Conservation (phyloP, 2,329 filamentous ascomycete species). For the Talaromyces sp. region DNA sequence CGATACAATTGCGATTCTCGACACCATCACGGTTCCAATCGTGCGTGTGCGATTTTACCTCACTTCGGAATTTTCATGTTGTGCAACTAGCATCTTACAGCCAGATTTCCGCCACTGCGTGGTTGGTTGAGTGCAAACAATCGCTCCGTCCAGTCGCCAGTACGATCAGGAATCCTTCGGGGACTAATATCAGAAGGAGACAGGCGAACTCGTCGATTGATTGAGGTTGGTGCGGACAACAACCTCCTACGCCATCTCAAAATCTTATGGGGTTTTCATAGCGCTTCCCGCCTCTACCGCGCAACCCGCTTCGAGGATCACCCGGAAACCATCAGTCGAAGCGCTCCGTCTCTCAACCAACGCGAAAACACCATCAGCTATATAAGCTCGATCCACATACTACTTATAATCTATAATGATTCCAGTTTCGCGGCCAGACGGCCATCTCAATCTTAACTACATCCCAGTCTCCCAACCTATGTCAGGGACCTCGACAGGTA, state of each 20-base stretch:
- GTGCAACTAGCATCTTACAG: conserved; percentile 1
- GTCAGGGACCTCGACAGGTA: conserved; percentile 75
- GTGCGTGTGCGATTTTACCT: neutral
- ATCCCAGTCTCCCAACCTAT: conserved; percentile 64
- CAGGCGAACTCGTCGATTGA: neutral
- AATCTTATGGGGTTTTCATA: conserved; percentile 17
- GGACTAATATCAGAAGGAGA: neutral
- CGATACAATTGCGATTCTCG: neutral
- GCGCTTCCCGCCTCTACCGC: conserved; percentile 7
- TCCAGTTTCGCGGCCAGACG: conserved; percentile 71
- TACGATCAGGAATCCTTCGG: conserved; percentile 14
- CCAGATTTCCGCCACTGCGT: conserved; percentile 12
- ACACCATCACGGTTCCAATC: neutral
- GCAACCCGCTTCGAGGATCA: neutral
- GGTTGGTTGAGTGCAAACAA: conserved; percentile 2
- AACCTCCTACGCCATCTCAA: neutral
- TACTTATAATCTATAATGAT: conserved; percentile 69
- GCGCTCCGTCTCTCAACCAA: neutral
- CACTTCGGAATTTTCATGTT: neutral
- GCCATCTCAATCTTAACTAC: conserved; percentile 79
- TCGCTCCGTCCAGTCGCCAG: neutral
- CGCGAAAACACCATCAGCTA: neutral
- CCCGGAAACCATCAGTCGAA: conserved; percentile 1
- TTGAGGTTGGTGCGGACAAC: neutral
- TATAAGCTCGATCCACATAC: neutral